phyloP scores from a whole-genome alignment of 2,329 filamentous ascomycete species.

The Penicillium sumatraense region DNA sequence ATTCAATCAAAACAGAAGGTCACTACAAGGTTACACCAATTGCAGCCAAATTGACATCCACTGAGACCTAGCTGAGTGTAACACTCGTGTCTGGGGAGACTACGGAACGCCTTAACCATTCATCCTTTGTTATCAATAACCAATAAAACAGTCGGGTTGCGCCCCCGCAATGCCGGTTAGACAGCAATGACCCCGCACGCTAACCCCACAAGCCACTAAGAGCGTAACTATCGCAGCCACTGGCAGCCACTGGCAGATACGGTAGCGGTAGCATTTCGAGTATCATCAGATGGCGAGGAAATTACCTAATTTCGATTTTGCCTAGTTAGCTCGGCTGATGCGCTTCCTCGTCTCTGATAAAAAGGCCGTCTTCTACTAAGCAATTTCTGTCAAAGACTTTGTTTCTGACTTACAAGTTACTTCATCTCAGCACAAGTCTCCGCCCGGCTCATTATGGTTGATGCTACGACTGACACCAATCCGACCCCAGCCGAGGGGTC shows the following conservation, averaged over 20 bases:
- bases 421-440: background rate
- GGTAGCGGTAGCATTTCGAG: constrained; percentile 8
- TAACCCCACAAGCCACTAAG: background rate
- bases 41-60: background rate
- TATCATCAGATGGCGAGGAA: constrained; percentile 28
- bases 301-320: background rate
- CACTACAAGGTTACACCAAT: constrained; percentile 4
- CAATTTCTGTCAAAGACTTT: background rate
- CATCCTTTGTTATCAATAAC: background rate
- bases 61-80: background rate
- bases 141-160: background rate
- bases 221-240: constrained; percentile 1
- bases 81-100: background rate
- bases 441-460: background rate
- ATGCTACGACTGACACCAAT: background rate
- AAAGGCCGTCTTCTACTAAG: background rate
- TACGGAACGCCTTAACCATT: background rate
- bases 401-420: background rate
- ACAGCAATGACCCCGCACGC: constrained; percentile 1
- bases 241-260: too few relatives aligned
- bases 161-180: background rate
- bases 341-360: background rate
- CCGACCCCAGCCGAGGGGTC: background rate
- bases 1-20: background rate
- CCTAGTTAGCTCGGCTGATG: background rate